Evolutionary conservation across 2,329 filamentous ascomycete genomes (phyloP), one percentile per base, ranked within the genome.

Genomic region (Achaetomium macrosporum): DNA sequence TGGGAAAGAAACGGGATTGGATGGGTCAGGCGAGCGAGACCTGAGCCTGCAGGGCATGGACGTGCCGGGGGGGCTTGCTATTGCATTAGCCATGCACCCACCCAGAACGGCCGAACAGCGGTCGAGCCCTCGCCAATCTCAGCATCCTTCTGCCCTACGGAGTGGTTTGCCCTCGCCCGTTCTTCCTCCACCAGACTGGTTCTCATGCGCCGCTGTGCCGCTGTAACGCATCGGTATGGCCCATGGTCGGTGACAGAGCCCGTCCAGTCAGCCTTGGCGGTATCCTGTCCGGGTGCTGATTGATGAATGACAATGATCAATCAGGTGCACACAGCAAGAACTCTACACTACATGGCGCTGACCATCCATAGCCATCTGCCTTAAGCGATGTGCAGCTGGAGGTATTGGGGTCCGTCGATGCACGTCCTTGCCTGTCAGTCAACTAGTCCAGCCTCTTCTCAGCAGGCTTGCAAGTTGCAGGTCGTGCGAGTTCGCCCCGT

Each of bases 1-100:
- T 15, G 29, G 36, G 44, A 16, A 39, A 42, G 36, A n/a, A 44
- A 11, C 33, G 19, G 39, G 53, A 54, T 56, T 52, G 56, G 56
- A 41, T 37, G 25, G 17, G 37, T 37, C 29, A 42, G 43, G 35
- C 40, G 53, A 52, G 31, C 31, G 12, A 29, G 37, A 9, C n/a
- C 13, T 16, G n/a, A 16, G 15, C 13, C 36, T 36, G 25, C 36
- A 39, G 41, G 29, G 29, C n/a, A 17, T 13, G 29, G 29, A 49
- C 7, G 25, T 4, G 25, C 25, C 7, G 25, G 4, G 25, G 25
- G 25, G 4, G 4, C 25, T 25, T 25, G 25, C 25, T 25, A 25
- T 25, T 30, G 30, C 47, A 30, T 40, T n/a, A 17, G n/a, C 17
- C 45, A 30, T 29, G 39, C 47, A 43, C 47, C 47, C 19, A 19